Percentiles rank a stretch among this genome's conserved stretches.
Evolutionary conservation across 169 alveolate genomes (phyloP).

Genomic region (Perkinsus olseni): DNA sequence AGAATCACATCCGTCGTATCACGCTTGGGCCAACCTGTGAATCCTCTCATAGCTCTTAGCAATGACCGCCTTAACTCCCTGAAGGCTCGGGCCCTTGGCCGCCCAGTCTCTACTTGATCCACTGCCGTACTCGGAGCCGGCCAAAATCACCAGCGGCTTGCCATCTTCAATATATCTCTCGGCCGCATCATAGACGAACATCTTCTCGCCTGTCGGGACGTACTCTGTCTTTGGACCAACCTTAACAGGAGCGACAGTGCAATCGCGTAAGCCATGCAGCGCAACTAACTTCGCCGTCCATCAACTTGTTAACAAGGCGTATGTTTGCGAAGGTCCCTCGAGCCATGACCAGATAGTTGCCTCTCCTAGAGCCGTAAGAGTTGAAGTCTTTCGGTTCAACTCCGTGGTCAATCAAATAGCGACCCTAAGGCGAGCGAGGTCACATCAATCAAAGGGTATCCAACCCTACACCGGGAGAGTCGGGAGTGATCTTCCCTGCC

Average conservation of each 20-base stretch:
- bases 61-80: constrained; percentile 84
- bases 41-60: constrained; percentile 90
- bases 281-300: constrained; percentile 8
- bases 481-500: constrained; percentile 89
- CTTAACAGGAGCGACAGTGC: constrained; percentile 37
- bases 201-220: constrained; percentile 71
- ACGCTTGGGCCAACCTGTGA: constrained; percentile 55
- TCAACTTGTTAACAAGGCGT: constrained; percentile 78
- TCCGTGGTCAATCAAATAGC: constrained; percentile 60
- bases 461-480: constrained; percentile 80
- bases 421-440: background rate
- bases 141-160: constrained; percentile 55
- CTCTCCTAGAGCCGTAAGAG: constrained; percentile 92
- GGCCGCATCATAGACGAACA: constrained; percentile 81
- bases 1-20: background rate
- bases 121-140: constrained; percentile 92
- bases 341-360: constrained; percentile 86
- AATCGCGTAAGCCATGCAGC: background rate
- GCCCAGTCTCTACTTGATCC: constrained; percentile 97
- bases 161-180: constrained; percentile 46
- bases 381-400: constrained; percentile 83
- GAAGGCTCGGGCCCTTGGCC: constrained; percentile 90
- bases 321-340: constrained; percentile 95
- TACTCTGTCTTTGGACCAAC: constrained; percentile 86
- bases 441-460: background rate